Base-by-base conservation (phyloP, 2,329 filamentous ascomycete species). In the Teratosphaeria epicoccoides region DNA sequence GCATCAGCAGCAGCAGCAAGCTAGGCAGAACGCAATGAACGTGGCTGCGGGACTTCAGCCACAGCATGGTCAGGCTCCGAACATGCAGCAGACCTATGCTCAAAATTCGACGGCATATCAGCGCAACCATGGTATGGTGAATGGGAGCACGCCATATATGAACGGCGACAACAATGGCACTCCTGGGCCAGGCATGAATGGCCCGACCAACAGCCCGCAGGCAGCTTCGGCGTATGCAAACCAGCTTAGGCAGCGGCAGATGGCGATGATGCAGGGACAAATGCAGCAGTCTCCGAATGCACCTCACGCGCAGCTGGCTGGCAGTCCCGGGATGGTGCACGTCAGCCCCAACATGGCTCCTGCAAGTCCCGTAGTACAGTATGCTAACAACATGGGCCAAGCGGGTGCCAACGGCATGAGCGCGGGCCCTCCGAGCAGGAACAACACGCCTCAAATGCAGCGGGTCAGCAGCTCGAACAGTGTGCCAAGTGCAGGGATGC, bases 21-120 rank as follows among this genome's bases (percentile, higher is more conserved):
- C 63, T 24, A 58, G 65, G 29, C 65, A 68, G 53, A 70, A 61
- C 49, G 68, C 68, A 11, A 64, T 70, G 54, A 68, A 67, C 33
- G 67, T 68, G 43, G 68, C 68, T 46, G 63, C 66, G 14, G 67
- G 67, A 23, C 61, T 67, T 14, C 49, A 54, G 33, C 46, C 45
- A 46, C 54, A 52, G n/a, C 48, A 56, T 45, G 52, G 37, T 17
- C 51, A 55, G 20, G 12, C 37, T 17, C 40, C 45, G 33, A 60
- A 57, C 47, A 56, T 54, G 43, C 56, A 61, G 54, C 56, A 61
- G 54, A 49, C 60, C 1, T 61, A 61, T 45, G 57, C 52, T 22
- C 57, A 59, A 29, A 61, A 65, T 43, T 58, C 61, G 46, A 46
- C 55, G 23, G 59, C 60, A 10, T 64, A 61, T 48, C 60, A 61